A percentile compares a stretch with the other conserved stretches of the same genome.
Evolutionary conservation across 331 rosid genomes (phyloP).

Genomic region (Phaseolus coccineus): DNA sequence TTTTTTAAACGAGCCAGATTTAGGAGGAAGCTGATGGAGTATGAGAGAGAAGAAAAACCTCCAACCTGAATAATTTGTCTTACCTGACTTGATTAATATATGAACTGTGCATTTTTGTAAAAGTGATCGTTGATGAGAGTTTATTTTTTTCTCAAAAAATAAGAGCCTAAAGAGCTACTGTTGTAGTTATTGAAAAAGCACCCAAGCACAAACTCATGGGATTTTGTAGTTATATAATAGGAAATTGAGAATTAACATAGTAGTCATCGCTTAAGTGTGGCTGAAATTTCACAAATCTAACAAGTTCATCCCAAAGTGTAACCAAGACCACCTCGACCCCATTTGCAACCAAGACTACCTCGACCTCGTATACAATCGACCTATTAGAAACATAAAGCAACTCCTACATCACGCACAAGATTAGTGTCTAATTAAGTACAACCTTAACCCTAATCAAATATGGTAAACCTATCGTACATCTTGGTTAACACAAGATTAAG

Average conservation of each 20-base stretch:
- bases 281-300: slow-evolving; percentile 40
- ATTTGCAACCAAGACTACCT: too few relatives aligned
- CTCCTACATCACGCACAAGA: too few relatives aligned
- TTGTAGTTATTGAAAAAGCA: not conserved
- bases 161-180: not conserved
- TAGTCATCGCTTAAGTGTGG: slow-evolving; percentile 53
- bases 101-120: not conserved
- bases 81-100: too few relatives aligned
- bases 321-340: too few relatives aligned
- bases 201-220: slow-evolving; percentile 23
- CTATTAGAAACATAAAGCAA: too few relatives aligned
- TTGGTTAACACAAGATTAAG: too few relatives aligned
- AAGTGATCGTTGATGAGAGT: not conserved
- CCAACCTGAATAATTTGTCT: not conserved
- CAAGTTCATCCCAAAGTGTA: not conserved
- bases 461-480: too few relatives aligned
- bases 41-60: not conserved
- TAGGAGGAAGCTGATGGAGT: not conserved
- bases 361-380: too few relatives aligned
- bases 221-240: slow-evolving; percentile 5
- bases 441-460: too few relatives aligned
- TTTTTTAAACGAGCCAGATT: not conserved
- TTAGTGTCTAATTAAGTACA: too few relatives aligned
- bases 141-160: not conserved
- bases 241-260: slow-evolving; percentile 16